Evolutionary conservation across 2,329 filamentous ascomycete genomes (phyloP).

Genomic region (Aspergillus terreus): DNA sequence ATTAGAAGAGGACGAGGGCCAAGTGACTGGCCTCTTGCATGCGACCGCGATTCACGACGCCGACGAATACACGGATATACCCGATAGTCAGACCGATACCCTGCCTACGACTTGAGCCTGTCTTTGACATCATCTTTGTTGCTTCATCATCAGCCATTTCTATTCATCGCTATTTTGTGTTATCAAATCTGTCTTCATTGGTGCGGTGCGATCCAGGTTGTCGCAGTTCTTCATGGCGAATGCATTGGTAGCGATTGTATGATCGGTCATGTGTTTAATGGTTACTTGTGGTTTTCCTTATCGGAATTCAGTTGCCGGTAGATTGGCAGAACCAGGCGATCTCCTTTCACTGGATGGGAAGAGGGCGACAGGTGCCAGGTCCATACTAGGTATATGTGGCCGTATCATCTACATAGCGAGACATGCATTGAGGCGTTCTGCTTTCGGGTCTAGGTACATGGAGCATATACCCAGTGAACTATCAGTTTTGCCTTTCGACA

Average conservation of each 20-base stretch:
- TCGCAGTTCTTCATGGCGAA: conserved; percentile 19
- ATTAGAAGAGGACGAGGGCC: conserved; percentile 41
- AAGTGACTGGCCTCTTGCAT: conserved; percentile 40
- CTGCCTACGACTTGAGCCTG: conserved; percentile 17
- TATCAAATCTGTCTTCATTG: conserved; percentile 5
- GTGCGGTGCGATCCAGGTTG: conserved; percentile 17
- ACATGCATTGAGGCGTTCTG: conserved; percentile 1
- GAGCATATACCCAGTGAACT: not conserved
- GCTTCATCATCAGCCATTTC: not conserved
- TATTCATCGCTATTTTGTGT: conserved; percentile 7
- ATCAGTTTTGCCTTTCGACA: no score
- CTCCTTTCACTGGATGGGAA: no score
- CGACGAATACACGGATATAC: conserved; percentile 39
- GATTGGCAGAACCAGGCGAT: not conserved
- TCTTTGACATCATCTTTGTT: conserved; percentile 3
- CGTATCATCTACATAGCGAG: not conserved
- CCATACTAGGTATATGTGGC: not conserved
- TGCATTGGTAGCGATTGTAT: conserved; percentile 27
- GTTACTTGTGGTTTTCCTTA: not conserved
- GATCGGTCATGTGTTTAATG: conserved; percentile 1
- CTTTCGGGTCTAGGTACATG: not conserved
- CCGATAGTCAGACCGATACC: conserved; percentile 34
- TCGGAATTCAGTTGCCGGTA: not conserved
- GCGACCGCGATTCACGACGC: conserved; percentile 38
- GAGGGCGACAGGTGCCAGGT: not conserved